Evolutionary conservation across 768 basidiomycete species (phyloP), one percentile per base, ranked within the genome.

Genomic region (Leccinum olivaceopallidum): DNA sequence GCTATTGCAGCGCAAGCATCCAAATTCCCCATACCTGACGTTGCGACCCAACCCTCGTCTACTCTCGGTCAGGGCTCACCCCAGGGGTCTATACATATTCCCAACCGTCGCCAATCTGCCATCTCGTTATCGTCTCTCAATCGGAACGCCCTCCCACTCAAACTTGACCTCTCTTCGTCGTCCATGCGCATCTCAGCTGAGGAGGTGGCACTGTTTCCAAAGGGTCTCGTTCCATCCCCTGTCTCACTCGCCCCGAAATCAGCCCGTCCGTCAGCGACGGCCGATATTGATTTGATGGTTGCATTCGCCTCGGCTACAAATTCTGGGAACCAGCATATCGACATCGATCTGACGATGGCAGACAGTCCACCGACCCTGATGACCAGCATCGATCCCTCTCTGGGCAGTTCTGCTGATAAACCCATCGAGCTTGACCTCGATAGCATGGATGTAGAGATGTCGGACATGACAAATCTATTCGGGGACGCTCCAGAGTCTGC

Each of bases 181-280:
- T 77, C 85, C 12, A 78, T 92, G 58, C 84, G 85, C 51, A 80
- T 90, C 30, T 75, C 83, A n/a, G 78, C 87, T 0, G 86, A 87
- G 48, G 89, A 90, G 65, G 81, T 79, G 6, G 75, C 82, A 6
- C 69, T 85, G 57, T 87, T 83, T 53, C 75, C 82, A 1, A 85
- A 80, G 51, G 85, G 86, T 2, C 76, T 91, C 52, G 80, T 87
- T 30, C 74, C 74, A 2, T 92, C 90, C 6, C 92, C 92, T 7
- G 91, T 93, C 34, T 90, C 87, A 5, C 81, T 94, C 39, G 92
- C 90, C 0, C 92, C 92, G 2, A 89, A 85, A 67, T 90, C 92
- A 6, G 89, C 88, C 51, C 83, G 88, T 4, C 80, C 87, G 1
- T 72, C 80, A 57, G 85, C 87, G 20, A 66, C 68, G 53, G 81